Conservation (phyloP, 2,329 filamentous ascomycete genomes). For the Diplocarpon mali region DNA sequence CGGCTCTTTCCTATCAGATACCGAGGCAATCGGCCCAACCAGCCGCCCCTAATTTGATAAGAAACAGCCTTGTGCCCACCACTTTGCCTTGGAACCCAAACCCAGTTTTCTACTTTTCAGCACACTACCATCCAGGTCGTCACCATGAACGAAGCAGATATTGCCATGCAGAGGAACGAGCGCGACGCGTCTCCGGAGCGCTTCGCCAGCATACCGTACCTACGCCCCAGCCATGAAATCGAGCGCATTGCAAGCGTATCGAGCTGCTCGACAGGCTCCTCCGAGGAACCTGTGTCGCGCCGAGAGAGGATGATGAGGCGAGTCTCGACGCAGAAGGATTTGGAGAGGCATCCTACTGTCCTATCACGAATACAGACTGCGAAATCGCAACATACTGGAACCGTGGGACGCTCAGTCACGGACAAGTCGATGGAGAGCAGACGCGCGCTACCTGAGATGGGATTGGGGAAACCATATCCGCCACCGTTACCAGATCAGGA, state of each 20-base stretch:
- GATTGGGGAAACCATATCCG: conserved; percentile 64
- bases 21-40: too few relatives aligned
- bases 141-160: conserved; percentile 24
- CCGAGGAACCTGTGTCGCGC: conserved; percentile 27
- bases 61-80: neutral
- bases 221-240: conserved; percentile 39
- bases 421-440: conserved; percentile 37
- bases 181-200: conserved; percentile 38
- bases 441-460: conserved; percentile 56
- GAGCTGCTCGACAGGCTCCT: conserved; percentile 39
- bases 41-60: too few relatives aligned
- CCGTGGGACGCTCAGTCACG: conserved; percentile 47
- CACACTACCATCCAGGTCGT: neutral
- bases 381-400: conserved; percentile 57
- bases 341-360: conserved; percentile 59
- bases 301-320: conserved; percentile 43
- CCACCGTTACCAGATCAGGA: conserved; percentile 58
- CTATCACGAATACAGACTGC: conserved; percentile 62
- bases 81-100: neutral
- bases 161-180: conserved; percentile 31
- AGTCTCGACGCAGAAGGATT: conserved; percentile 52
- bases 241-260: conserved; percentile 47
- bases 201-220: conserved; percentile 18
- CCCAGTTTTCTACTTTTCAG: neutral
- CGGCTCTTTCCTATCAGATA: too few relatives aligned